Conservation (phyloP, 352 stramenopile genomes). For the Pythium pectinolyticum region DNA sequence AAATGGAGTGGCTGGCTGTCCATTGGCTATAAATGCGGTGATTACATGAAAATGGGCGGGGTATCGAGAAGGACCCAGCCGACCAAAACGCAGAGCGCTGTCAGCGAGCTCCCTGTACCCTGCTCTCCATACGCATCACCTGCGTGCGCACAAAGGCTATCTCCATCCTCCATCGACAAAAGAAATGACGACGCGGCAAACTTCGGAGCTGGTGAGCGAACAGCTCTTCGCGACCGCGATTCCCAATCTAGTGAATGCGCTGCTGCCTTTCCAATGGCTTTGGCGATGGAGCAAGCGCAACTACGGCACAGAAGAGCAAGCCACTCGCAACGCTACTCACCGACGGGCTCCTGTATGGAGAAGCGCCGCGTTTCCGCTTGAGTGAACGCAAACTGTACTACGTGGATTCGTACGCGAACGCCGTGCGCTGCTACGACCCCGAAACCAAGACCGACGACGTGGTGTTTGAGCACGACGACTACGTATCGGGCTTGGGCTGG, state of each 20-base stretch:
- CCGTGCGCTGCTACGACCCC: constrained; percentile 2
- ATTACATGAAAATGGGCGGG: too few relatives aligned
- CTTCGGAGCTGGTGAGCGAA: background rate
- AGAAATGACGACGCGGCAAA: background rate
- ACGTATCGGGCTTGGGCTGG: constrained; percentile 41
- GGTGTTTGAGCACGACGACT: constrained; percentile 10
- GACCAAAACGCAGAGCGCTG: too few relatives aligned
- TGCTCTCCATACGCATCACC: too few relatives aligned
- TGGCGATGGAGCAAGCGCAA: constrained; percentile 9
- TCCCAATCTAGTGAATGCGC: background rate
- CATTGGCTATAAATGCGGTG: background rate
- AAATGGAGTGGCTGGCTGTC: background rate
- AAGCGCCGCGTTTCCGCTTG: constrained; percentile 10
- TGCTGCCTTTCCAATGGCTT: constrained; percentile 11
- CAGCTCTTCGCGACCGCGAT: constrained; percentile 3
- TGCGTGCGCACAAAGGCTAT: too few relatives aligned
- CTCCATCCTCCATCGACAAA: too few relatives aligned
- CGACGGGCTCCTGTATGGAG: constrained; percentile 3
- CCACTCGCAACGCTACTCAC: background rate
- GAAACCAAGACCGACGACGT: constrained; percentile 8
- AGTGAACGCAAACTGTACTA: constrained; percentile 11
- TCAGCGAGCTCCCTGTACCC: background rate
- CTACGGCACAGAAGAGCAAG: constrained; percentile 4
- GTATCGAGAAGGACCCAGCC: too few relatives aligned
- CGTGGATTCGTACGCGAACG: constrained; percentile 8